Base-by-base conservation (phyloP, 768 basidiomycete species). In the Mycena galopus region DNA sequence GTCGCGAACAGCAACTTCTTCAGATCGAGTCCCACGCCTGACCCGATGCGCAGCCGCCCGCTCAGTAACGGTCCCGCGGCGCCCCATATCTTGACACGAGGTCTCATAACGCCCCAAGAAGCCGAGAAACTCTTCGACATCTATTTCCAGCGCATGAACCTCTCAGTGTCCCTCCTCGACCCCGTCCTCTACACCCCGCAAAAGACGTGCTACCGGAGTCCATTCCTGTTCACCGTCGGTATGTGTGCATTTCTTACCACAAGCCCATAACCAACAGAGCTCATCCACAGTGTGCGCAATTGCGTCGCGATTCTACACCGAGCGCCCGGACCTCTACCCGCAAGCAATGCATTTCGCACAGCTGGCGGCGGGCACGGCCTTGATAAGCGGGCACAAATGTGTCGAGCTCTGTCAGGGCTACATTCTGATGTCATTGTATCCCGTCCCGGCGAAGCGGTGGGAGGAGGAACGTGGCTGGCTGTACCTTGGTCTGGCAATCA, bases 201-300 rank as follows among this genome's bases (percentile, higher is more conserved):
- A 64, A 88, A 86, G 73, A 94, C 94, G 2, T 93, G 91, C 74
- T 91, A 91, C 81, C 90, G 96, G 25, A 95, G 93, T 76, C 95
- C 96, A 3, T 97, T 97, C 85, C 81, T 98, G 42, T 96, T 97
- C 82, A 97, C 96, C 35, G 94, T 96, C 69, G 89, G 94, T 95
- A 76, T 88, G 91, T 90, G 74, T 56, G 19, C 29, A 14, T 55
- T 32, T 23, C 47, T 44, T 23, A 55, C 30, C 11, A 1, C 27
- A 21, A 37, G 27, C 27, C n/a, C n/a, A n/a, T 35, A 50, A 66
- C 21, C 1, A 63, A 58, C 51, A 27, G 27, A 21, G 65, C 32
- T 72, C 55, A 62, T n/a, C n/a, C 25, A 32, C 77, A 94, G 94
- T 98, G 47, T 97, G 96, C 79, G 96, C 94, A 2, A 89, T 96